A percentile compares a stretch with the other conserved stretches of the same genome.
These are phyloP conservation scores for Amaranthus palmeri DNA, from an alignment of 148 eudicot species.

Conservation along the genomic window DNA sequence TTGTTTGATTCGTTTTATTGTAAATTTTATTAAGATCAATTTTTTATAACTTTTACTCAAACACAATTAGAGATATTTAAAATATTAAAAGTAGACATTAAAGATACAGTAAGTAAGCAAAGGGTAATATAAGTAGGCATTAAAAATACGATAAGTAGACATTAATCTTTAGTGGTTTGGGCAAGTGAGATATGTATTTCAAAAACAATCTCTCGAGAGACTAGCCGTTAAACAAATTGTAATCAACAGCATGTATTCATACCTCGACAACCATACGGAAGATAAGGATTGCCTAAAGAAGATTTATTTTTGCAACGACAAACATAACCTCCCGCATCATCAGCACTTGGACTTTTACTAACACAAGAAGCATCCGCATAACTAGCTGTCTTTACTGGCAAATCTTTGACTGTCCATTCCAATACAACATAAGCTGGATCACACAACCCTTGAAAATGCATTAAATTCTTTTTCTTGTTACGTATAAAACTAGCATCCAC, in stretches of 20 bases:
- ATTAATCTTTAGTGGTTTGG: too few relatives aligned
- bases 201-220: too few relatives aligned
- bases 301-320: slow-evolving; percentile 16
- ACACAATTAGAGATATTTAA: too few relatives aligned
- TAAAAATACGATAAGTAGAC: too few relatives aligned
- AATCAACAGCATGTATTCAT: not conserved
- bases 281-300: slow-evolving; percentile 19
- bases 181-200: too few relatives aligned
- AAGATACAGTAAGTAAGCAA: too few relatives aligned
- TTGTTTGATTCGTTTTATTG: too few relatives aligned
- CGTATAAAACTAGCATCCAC: not conserved
- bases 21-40: too few relatives aligned
- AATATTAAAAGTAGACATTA: too few relatives aligned
- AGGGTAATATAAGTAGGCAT: too few relatives aligned
- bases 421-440: not conserved
- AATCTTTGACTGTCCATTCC: not conserved
- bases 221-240: too few relatives aligned
- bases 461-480: not conserved
- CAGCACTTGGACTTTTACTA: not conserved
- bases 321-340: slow-evolving; percentile 1
- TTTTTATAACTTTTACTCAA: too few relatives aligned
- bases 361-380: not conserved
- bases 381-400: not conserved
- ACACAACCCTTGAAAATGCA: not conserved
- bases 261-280: slow-evolving; percentile 21